Evolutionary conservation across 768 basidiomycete species (phyloP).

Genomic region (Pulveroboletus sp.): DNA sequence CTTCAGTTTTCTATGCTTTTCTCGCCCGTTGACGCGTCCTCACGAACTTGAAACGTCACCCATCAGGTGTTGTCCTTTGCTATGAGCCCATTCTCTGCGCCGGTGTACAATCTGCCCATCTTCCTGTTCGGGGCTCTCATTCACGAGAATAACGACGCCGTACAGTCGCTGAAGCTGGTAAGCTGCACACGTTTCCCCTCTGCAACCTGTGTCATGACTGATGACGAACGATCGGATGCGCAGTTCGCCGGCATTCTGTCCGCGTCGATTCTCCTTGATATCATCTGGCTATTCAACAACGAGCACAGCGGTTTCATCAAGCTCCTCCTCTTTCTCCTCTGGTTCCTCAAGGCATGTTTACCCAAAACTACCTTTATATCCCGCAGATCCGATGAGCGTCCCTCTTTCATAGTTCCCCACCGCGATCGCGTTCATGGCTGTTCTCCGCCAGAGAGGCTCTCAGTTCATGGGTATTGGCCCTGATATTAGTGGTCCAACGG

Average conservation of each 20-base stretch:
- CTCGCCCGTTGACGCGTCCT: not conserved
- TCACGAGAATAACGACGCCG: slow-evolving; percentile 62
- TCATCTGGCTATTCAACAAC: slow-evolving; percentile 62
- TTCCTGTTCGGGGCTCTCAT: slow-evolving; percentile 74
- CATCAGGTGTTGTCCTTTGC: slow-evolving; percentile 57
- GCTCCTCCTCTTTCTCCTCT: slow-evolving; percentile 49
- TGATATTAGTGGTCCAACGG: slow-evolving; percentile 53
- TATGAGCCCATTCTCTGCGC: slow-evolving; percentile 49
- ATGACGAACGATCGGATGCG: not conserved
- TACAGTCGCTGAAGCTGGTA: slow-evolving; percentile 62
- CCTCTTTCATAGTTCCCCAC: slow-evolving; percentile 51
- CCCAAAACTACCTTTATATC: not conserved
- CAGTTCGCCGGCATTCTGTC: slow-evolving; percentile 66
- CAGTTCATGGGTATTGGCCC: slow-evolving; percentile 49
- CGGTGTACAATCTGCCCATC: slow-evolving; percentile 77
- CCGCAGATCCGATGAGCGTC: not conserved
- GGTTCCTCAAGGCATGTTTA: slow-evolving; percentile 51
- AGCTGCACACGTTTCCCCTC: not conserved
- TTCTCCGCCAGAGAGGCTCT: slow-evolving; percentile 54
- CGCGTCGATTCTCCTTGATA: slow-evolving; percentile 59
- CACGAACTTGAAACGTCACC: not conserved
- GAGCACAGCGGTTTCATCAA: slow-evolving; percentile 52
- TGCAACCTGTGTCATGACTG: not conserved
- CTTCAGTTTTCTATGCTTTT: not conserved
- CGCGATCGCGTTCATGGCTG: slow-evolving; percentile 44